Evolutionary conservation across 2,329 filamentous ascomycete genomes (phyloP), one percentile per base, ranked within the genome.

Genomic region (Phaeosphaeria sp.): DNA sequence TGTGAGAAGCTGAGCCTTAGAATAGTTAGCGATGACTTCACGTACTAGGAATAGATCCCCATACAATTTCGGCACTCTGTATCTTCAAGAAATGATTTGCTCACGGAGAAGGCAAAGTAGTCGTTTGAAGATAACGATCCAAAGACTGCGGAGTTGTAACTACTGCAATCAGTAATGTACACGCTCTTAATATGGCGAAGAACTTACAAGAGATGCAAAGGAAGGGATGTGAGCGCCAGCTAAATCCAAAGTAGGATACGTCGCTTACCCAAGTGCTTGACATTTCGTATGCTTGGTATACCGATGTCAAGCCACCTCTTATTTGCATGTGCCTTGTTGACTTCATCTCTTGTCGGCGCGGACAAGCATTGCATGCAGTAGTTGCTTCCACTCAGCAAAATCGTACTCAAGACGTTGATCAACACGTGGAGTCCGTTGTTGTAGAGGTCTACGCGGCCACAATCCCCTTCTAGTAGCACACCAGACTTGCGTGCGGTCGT

Each of bases 291-390:
- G 22, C 78, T 80, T 21, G 44, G 50, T 20, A 56, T 50, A 1
- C 54, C 54, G 15, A 56, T 46, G 17, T 56, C 54, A 6, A 84
- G 65, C 77, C 79, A 81, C 17, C 63, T 67, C 2, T 74, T 69
- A 47, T 66, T 60, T 0, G 60, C 50, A 69, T 87, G 84, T 0
- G 82, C 82, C 15, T 60, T 62, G 48, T 86, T 80, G 11, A 86
- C 67, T 42, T 86, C 82, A 9, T 65, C 56, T 22, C 84, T 71
- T 0, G 81, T 85, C 0, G 84, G 84, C 0, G 83, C 78, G 13
- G 72, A 78, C 13, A 87, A 68, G 20, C 80, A 75, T 58, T 86
- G 84, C 81, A 85, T 84, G 54, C 77, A 79, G 57, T 82, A 84
- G 63, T 83, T 84, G 41, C 79, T 81, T 4, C 80, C 80, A 1